Evolutionary conservation across 2,329 filamentous ascomycete species (phyloP), one percentile per base, ranked within the genome.

Genomic region (Ceratocystis lukuohia): DNA sequence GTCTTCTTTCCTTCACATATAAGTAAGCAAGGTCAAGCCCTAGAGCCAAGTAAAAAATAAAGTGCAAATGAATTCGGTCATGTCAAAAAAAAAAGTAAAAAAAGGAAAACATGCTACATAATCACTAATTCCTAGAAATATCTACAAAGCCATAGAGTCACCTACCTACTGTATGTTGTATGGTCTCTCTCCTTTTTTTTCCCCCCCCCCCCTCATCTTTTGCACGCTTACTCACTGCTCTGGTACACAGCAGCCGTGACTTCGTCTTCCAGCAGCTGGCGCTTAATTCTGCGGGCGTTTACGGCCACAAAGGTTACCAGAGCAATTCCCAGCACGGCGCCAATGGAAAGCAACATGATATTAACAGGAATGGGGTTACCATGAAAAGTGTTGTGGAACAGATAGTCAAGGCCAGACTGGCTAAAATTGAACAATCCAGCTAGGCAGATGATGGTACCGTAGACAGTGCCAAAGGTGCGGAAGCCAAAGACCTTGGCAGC

Each of bases 401-500:
- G 74, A 28, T 86, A 84, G 74, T 96, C 91, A 44, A 96, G 79
- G 0, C 83, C 90, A 4, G 87, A 87, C 77, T 96, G 91, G 0
- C 84, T 84, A 72, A 96, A 92, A 75, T 95, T 96, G 72, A 91
- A 81, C 0, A 96, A 74, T 0, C 92, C 91, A 0, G 91, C 87
- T 1, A 94, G 77, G 75, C 89, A 95, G 71, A 96, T 96, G 70
- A 96, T 88, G 22, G 92, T 81, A 10, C 91, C 91, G 75, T 96
- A 96, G n/a, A 96, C 91, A 67, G 89, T 96, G 59, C 91, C 92
- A 71, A 96, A 96, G 0, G 91, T 96, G 68, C 86, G 82, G 76
- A 96, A 96, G 17, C 91, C 91, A 74, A 96, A 96, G 45, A 96
- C 91, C 76, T 96, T 96, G 68, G 90, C 91, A 22, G 85, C 84